phyloP scores from a whole-genome alignment of 768 basidiomycete genomes.

The Boletus insuetus region DNA sequence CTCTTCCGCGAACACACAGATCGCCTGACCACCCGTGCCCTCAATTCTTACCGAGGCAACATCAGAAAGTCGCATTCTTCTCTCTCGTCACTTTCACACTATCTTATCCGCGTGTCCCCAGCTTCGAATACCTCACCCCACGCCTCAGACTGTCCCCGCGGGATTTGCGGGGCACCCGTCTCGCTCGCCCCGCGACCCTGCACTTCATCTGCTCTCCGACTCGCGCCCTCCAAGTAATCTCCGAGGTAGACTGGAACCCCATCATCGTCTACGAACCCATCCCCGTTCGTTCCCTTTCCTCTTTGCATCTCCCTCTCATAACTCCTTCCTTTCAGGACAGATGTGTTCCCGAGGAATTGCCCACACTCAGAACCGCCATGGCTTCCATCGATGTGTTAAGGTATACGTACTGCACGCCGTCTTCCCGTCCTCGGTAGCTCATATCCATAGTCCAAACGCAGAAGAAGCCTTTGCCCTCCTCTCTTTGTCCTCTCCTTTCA shows the following conservation, averaged over 20 bases:
- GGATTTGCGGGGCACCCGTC: slow-evolving; percentile 56
- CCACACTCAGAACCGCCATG: slow-evolving; percentile 59
- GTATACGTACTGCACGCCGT: slow-evolving; percentile 32
- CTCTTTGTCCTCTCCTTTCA: slow-evolving; percentile 44
- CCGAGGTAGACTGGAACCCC: slow-evolving; percentile 70
- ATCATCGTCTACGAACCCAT: slow-evolving; percentile 81
- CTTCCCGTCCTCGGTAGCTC: slow-evolving; percentile 1
- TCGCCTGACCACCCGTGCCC: slow-evolving; percentile 62
- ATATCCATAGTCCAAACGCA: slow-evolving; percentile 69
- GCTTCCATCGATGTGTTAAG: slow-evolving; percentile 66
- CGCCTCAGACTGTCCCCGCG: slow-evolving; percentile 66
- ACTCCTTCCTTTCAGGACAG: slow-evolving; percentile 48
- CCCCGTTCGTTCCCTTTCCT: slow-evolving; percentile 50
- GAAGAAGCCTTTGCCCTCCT: slow-evolving; percentile 75
- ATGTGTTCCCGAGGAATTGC: slow-evolving; percentile 77
- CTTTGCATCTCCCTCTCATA: background rate
- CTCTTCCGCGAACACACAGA: slow-evolving; percentile 59
- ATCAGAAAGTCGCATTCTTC: slow-evolving; percentile 51
- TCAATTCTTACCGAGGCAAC: slow-evolving; percentile 76
- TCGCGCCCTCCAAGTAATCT: slow-evolving; percentile 63
- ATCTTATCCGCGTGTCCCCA: slow-evolving; percentile 29
- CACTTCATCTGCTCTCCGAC: slow-evolving; percentile 87
- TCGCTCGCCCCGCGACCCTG: slow-evolving; percentile 51
- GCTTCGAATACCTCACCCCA: slow-evolving; percentile 77
- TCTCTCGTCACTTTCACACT: slow-evolving; percentile 1